phyloP scores from a whole-genome alignment of 148 eudicot genomes.

The Camellia lanceoleosa region DNA sequence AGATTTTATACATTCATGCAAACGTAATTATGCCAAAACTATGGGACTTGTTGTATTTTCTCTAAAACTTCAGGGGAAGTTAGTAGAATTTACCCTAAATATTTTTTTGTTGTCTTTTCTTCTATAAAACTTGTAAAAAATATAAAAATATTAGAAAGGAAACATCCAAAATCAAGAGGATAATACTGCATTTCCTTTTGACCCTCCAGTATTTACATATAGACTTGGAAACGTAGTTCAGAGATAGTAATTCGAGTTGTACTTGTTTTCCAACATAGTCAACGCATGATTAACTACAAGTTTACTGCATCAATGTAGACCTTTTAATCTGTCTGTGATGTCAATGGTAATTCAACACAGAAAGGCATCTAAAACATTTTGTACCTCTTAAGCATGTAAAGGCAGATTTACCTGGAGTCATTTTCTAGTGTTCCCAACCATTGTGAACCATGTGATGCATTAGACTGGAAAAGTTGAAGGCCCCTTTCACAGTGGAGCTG shows the following conservation, averaged over 20 bases:
- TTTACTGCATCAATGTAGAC: neutral
- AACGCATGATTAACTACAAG: neutral
- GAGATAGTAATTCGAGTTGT: neutral
- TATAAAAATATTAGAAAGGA: neutral
- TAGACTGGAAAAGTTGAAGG: constrained; percentile 36
- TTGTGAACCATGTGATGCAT: constrained; percentile 37
- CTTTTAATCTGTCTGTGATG: neutral
- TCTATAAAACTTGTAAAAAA: neutral
- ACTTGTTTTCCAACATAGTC: neutral
- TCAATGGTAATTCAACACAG: neutral
- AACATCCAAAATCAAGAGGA: neutral
- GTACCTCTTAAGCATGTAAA: neutral
- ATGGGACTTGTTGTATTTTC: no score
- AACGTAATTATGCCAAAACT: no score
- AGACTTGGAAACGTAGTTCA: neutral
- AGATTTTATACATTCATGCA: neutral
- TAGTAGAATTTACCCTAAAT: no score
- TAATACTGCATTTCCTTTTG: neutral
- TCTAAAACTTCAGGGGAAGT: no score
- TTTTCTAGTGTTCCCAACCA: constrained; percentile 31
- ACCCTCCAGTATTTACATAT: neutral
- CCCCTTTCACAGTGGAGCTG: constrained; percentile 64
- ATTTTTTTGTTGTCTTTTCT: neutral
- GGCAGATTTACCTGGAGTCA: constrained; percentile 38
- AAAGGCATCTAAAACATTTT: neutral